Evolutionary conservation across 805 yeast species (phyloP).

Genomic region (Wickerhamomyces canadensis): DNA sequence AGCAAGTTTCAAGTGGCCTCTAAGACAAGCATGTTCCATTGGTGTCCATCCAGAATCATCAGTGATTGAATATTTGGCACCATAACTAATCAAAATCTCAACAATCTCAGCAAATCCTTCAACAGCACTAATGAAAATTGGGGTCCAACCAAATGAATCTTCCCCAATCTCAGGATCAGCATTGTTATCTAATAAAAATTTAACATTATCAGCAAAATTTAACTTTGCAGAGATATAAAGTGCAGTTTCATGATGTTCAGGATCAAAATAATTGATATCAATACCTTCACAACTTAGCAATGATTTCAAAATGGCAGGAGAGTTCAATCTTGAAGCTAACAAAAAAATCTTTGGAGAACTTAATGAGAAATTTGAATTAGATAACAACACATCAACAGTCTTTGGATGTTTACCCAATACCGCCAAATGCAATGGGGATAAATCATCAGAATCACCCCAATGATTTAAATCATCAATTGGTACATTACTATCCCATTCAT

Average conservation of each 20-base stretch:
- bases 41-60: constrained; percentile 96
- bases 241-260: constrained; percentile 68
- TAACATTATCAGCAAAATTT: constrained; percentile 47
- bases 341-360: constrained; percentile 54
- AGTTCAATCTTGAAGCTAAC: constrained; percentile 55
- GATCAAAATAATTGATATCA: constrained; percentile 57
- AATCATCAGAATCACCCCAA: constrained; percentile 71
- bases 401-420: constrained; percentile 78
- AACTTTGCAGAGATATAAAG: constrained; percentile 74
- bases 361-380: constrained; percentile 34
- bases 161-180: constrained; percentile 80
- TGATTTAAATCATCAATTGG: constrained; percentile 49
- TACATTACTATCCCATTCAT: constrained; percentile 40
- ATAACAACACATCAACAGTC: constrained; percentile 58
- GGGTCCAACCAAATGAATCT: constrained; percentile 86
- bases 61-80: constrained; percentile 47
- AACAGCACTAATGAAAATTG: constrained; percentile 82
- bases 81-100: constrained; percentile 42
- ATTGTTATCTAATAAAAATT: constrained; percentile 45
- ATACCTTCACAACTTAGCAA: constrained; percentile 53
- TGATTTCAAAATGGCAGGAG: constrained; percentile 47
- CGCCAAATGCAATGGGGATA: constrained; percentile 80
- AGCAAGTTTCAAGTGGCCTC: constrained; percentile 79
- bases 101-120: constrained; percentile 68
- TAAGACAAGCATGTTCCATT: constrained; percentile 89